These are phyloP conservation scores for Suillus americanus DNA, from an alignment of 768 basidiomycete genomes.

Conservation along the genomic window DNA sequence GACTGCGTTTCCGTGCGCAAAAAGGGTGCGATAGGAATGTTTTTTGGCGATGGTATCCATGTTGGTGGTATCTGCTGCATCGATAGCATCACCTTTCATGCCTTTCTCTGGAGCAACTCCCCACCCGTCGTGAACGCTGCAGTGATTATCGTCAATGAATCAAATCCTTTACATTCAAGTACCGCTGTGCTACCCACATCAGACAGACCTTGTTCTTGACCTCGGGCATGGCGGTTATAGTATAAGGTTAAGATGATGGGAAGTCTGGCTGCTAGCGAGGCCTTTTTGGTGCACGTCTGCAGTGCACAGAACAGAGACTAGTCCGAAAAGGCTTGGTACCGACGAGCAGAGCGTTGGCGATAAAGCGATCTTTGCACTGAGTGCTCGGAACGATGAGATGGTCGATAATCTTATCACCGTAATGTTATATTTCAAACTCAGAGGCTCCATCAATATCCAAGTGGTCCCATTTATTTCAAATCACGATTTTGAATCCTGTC, in stretches of 20 bases:
- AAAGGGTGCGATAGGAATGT: slow-evolving; percentile 68
- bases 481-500: neutral
- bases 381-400: neutral
- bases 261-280: neutral
- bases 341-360: neutral
- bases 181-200: slow-evolving; percentile 52
- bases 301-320: neutral
- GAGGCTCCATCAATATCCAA: neutral
- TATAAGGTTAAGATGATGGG: neutral
- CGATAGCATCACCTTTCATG: slow-evolving; percentile 86
- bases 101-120: slow-evolving; percentile 70
- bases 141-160: neutral
- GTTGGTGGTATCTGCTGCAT: slow-evolving; percentile 77
- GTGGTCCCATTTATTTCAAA: neutral
- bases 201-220: slow-evolving; percentile 90
- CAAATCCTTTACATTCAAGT: neutral
- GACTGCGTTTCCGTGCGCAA: slow-evolving; percentile 89
- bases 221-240: slow-evolving; percentile 37
- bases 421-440: neutral
- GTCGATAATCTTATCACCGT: neutral
- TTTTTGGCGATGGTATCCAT: slow-evolving; percentile 87
- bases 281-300: neutral
- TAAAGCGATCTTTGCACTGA: neutral
- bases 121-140: slow-evolving; percentile 95
- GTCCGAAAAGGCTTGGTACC: neutral